phyloP scores from a whole-genome alignment of 768 basidiomycete species.

The Mycena floridula region DNA sequence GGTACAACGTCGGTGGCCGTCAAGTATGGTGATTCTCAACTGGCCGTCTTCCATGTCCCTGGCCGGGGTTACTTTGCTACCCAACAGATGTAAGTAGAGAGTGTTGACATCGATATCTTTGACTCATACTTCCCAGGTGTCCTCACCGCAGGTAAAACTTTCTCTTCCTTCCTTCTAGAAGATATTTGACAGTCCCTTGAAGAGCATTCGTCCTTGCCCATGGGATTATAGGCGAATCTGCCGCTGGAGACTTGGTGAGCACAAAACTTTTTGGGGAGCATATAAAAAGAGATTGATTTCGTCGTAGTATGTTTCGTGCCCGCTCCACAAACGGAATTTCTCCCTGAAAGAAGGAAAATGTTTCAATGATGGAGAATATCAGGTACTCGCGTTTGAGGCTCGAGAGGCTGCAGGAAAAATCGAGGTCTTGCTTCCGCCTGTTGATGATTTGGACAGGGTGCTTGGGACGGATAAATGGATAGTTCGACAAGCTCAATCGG shows the following conservation, averaged over 20 bases:
- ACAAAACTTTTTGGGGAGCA: conserved; percentile 5
- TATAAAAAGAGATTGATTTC: too few relatives aligned
- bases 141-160: conserved; percentile 24
- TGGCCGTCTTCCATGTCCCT: conserved; percentile 65
- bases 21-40: conserved; percentile 58
- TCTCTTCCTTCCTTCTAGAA: conserved; percentile 19
- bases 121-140: conserved; percentile 19
- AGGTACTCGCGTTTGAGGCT: conserved; percentile 56
- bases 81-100: conserved; percentile 46
- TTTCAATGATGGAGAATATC: conserved; percentile 51
- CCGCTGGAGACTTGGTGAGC: conserved; percentile 46
- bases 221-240: conserved; percentile 62
- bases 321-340: conserved; percentile 66
- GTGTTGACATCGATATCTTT: neutral
- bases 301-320: conserved; percentile 33
- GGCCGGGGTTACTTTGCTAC: conserved; percentile 54
- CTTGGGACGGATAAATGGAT: conserved; percentile 65
- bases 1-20: conserved; percentile 50
- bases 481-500: conserved; percentile 44
- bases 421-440: conserved; percentile 49
- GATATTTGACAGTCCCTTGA: conserved; percentile 32
- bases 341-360: conserved; percentile 49
- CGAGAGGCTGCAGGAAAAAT: conserved; percentile 32
- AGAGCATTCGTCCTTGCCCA: conserved; percentile 68
- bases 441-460: conserved; percentile 49